Conservation (phyloP, 345 rosid genomes). For the Arabis alpina region DNA sequence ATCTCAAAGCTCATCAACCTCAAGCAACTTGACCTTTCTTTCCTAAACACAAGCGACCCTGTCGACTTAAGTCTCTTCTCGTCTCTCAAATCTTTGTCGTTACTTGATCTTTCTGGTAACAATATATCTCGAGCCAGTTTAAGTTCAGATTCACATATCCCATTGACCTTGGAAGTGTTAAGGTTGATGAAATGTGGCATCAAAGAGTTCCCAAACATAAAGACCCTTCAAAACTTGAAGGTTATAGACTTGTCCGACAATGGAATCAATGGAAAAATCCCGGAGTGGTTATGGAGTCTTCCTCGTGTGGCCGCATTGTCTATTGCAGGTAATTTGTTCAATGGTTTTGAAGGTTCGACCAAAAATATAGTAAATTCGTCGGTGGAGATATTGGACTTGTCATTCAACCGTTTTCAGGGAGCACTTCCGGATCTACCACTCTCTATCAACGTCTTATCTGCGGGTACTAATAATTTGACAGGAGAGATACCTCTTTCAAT, state of each 20-base stretch:
- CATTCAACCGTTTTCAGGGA: neutral
- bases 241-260: too few relatives aligned
- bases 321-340: neutral
- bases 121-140: neutral
- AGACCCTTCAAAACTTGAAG: too few relatives aligned
- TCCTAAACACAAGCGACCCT: too few relatives aligned
- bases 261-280: too few relatives aligned
- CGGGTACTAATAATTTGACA: too few relatives aligned
- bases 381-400: neutral
- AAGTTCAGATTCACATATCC: conserved; percentile 4
- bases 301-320: neutral
- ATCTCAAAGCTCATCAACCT: too few relatives aligned
- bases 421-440: conserved; percentile 15
- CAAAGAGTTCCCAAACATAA: too few relatives aligned
- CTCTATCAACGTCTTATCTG: neutral
- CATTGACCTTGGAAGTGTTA: neutral
- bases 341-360: neutral
- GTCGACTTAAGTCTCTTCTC: too few relatives aligned
- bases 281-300: too few relatives aligned
- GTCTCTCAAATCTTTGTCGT: too few relatives aligned
- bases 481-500: too few relatives aligned
- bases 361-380: neutral
- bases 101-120: neutral
- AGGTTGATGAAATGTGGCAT: neutral
- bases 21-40: too few relatives aligned